These are phyloP conservation scores for Claviceps sp. DNA, from an alignment of 2,329 filamentous ascomycete species.

Conservation along the genomic window DNA sequence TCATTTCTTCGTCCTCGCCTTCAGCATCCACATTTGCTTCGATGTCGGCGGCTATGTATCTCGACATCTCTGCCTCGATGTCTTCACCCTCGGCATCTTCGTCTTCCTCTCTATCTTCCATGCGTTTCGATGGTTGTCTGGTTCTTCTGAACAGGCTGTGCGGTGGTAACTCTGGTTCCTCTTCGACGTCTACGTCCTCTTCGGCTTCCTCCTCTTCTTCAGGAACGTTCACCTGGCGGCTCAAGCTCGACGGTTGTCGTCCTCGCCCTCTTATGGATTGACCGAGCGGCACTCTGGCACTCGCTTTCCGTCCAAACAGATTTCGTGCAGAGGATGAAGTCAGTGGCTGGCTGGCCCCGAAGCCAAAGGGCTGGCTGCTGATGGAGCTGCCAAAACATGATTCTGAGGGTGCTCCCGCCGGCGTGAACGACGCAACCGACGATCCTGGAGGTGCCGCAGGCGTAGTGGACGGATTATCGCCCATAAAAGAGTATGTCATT, in stretches of 20 bases:
- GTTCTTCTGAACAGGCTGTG: slow-evolving; percentile 20
- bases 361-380: slow-evolving; percentile 26
- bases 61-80: slow-evolving; percentile 23
- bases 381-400: slow-evolving; percentile 43
- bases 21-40: slow-evolving; percentile 24
- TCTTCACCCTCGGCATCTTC: slow-evolving; percentile 18
- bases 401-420: slow-evolving; percentile 40
- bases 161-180: slow-evolving; percentile 21
- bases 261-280: slow-evolving; percentile 30
- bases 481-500: slow-evolving; percentile 25
- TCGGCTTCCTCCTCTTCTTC: slow-evolving; percentile 20
- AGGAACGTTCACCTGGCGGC: slow-evolving; percentile 23
- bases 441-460: slow-evolving; percentile 39
- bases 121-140: slow-evolving; percentile 6
- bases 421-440: slow-evolving; percentile 41
- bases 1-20: slow-evolving; percentile 23
- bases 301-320: slow-evolving; percentile 24
- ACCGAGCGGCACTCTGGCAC: slow-evolving; percentile 30
- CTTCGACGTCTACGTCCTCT: slow-evolving; percentile 20
- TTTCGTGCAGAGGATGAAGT: slow-evolving; percentile 17
- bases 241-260: slow-evolving; percentile 38
- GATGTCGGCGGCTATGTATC: slow-evolving; percentile 23
- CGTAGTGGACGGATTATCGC: slow-evolving; percentile 37
- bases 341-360: slow-evolving; percentile 19
- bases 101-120: slow-evolving; percentile 11